Base-by-base conservation (phyloP, 306 rosid genomes). In the Quercus ilex region DNA sequence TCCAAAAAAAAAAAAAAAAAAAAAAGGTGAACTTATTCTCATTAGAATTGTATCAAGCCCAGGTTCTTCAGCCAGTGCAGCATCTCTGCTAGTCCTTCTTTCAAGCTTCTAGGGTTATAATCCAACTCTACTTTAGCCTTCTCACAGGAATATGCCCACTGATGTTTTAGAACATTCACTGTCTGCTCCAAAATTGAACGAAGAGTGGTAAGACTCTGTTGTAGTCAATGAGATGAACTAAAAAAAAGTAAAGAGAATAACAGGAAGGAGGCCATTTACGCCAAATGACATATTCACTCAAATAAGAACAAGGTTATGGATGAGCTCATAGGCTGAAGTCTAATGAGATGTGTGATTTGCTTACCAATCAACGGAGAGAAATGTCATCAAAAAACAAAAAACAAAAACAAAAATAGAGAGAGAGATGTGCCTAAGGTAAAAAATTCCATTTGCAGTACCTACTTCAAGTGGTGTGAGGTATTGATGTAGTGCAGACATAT, bases 71-170 rank as follows among this genome's bases (percentile, higher is more conserved):
- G 77, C 98, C 98, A 92, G 20, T 86, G 89, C 2, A 92, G 81
- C 73, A 91, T 86, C 82, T 92, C 99, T 10, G 77, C 89, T 56
- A 92, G 82, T 25, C 99, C 99, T 78, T 95, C 99, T 76, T 72
- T 90, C 82, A 92, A 81, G 81, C 90, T 81, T 83, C 94, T 90
- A 55, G 95, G 98, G 64, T 84, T 84, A 21, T 86, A 86, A 77
- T 70, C 88, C 79, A 88, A 73, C 77, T 88, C 92, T 74, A 26
- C 43, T 83, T 79, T 86, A 19, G 90, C 87, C 83, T 88, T 88
- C 69, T 88, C 90, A 62, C 85, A 88, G 21, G 92, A 88, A 78
- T 92, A 95, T 77, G 89, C 92, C 98, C 98, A 95, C 31, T 79
- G 86, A 73, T 92, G 98, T 76, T 91, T 87, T 75, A 91, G 75